These are phyloP conservation scores for Castanea sativa DNA, from an alignment of 306 rosid species.

Conservation along the genomic window DNA sequence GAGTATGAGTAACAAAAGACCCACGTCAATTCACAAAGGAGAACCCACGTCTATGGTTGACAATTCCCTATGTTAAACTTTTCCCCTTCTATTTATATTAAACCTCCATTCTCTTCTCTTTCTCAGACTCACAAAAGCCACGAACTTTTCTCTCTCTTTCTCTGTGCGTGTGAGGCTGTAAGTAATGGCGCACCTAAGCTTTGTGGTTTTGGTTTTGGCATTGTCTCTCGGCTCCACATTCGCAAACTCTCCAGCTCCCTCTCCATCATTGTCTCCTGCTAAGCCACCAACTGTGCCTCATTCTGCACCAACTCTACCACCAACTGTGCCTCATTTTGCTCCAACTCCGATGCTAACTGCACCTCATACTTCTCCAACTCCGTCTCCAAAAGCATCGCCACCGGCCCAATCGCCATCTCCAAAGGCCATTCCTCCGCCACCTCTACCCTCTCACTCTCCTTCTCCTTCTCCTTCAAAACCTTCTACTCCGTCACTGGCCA, in stretches of 20 bases:
- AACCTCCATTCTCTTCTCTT: not conserved
- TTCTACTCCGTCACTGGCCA: no score
- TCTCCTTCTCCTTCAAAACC: constrained; percentile 6
- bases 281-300: not conserved
- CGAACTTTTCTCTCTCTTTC: not conserved
- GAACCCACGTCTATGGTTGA: no score
- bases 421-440: constrained; percentile 18
- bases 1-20: no score
- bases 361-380: not conserved
- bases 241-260: constrained; percentile 1
- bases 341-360: not conserved
- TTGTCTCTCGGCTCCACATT: not conserved
- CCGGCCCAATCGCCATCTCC: constrained; percentile 14
- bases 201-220: constrained; percentile 7
- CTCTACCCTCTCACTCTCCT: not conserved
- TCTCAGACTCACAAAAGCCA: no score
- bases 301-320: not conserved
- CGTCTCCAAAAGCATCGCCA: not conserved
- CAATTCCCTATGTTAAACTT: no score
- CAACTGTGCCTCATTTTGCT: not conserved
- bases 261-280: not conserved
- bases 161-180: not conserved
- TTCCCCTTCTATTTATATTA: constrained; percentile 14
- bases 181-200: constrained; percentile 15
- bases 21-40: no score